Evolutionary conservation across 139 green algal genomes (phyloP), one percentile per base, ranked within the genome.

Genomic region (Closterium sp.): DNA sequence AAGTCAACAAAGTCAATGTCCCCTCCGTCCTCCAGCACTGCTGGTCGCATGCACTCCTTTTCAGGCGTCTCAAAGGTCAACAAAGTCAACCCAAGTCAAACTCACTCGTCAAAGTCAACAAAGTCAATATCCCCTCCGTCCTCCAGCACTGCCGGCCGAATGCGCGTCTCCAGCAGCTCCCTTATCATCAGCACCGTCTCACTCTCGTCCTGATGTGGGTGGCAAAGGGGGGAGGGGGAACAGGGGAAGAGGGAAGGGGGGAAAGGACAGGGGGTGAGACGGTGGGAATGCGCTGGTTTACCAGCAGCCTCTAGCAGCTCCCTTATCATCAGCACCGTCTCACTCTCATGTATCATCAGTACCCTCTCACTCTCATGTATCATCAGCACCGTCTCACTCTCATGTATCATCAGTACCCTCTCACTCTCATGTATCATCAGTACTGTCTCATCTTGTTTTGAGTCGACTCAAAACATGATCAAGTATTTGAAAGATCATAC

Each of bases 261-360:
- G 9, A 42, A 42, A 42, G 9, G 34, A 42, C 34, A 42, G 34
- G 34, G 34, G n/a, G n/a, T n/a, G n/a, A n/a, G n/a, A n/a, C n/a
- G n/a, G n/a, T n/a, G n/a, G n/a, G 38, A 50, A 50, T 50, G 38
- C 38, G 38, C 38, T n/a, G n/a, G n/a, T n/a, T n/a, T n/a, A n/a
- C n/a, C n/a, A n/a, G n/a, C n/a, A n/a, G 98, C 99, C 91, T 99
- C 98, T 87, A 99, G 95, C 89, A 99, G 96, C 96, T 99, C 98
- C 96, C 99, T 99, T 95, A 99, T 99, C 97, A 99, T 99, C 27
- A 97, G 97, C 62, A 99, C 98, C 11, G 98, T 93, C 96, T 98
- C 97, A 95, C 99, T 96, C 84, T 96, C 96, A 89, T 98, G 99
- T 95, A 99, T 99, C 97, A 99, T 99, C 22, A 97, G 97, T 45